A percentile compares a stretch with the other conserved stretches of the same genome.
These are phyloP conservation scores for Bolboschoenoplectus hybrid DNA, from an alignment of 202 grass and related monocot genomes.

Conservation along the genomic window DNA sequence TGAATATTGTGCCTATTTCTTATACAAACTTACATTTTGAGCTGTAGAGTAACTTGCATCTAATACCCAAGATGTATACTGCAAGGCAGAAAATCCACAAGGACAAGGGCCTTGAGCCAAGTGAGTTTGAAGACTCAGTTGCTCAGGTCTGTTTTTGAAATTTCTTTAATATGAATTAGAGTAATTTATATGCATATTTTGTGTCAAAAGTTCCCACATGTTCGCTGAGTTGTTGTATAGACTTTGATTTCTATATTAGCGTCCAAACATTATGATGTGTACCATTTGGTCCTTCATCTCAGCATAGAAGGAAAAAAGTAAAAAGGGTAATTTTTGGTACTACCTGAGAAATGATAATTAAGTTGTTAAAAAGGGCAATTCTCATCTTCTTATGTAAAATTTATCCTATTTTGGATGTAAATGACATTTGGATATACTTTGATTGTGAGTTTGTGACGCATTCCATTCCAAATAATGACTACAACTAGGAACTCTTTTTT, in stretches of 20 bases:
- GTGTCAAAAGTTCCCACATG: not conserved
- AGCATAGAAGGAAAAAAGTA: not conserved
- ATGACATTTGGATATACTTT: not conserved
- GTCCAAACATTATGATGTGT: not conserved
- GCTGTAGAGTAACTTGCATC: slow-evolving; percentile 6
- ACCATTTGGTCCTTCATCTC: not conserved
- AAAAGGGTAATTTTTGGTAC: not conserved
- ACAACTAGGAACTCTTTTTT: not conserved
- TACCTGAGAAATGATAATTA: not conserved
- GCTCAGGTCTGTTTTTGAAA: slow-evolving; percentile 53
- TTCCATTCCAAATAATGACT: not conserved
- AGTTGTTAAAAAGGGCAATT: not conserved
- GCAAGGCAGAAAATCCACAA: slow-evolving; percentile 78
- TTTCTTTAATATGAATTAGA: not conserved
- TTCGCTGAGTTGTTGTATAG: not conserved
- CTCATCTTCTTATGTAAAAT: not conserved
- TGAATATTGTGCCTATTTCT: not conserved
- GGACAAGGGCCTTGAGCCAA: slow-evolving; percentile 63
- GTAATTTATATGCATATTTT: not conserved
- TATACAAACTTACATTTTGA: not conserved
- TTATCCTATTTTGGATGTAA: not conserved
- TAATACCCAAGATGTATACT: slow-evolving; percentile 55
- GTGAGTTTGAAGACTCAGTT: slow-evolving; percentile 76
- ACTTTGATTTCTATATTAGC: not conserved
- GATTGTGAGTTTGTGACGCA: not conserved